A percentile compares a stretch with the other conserved stretches of the same genome.
phyloP scores from a whole-genome alignment of 306 rosid genomes.

The Vicia faba region DNA sequence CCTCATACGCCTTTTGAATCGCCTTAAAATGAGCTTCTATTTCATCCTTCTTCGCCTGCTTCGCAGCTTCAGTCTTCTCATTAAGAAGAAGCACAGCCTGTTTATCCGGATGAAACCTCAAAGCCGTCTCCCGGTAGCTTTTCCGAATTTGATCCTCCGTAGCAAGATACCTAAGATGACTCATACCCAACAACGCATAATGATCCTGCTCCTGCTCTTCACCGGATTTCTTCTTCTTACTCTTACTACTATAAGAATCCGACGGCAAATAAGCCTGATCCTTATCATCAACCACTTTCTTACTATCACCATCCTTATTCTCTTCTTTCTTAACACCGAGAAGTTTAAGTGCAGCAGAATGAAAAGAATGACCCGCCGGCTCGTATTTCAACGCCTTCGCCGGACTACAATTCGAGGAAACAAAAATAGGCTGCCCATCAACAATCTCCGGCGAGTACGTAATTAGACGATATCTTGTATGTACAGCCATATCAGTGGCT shows the following conservation, averaged over 20 bases:
- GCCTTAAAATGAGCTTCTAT: no score
- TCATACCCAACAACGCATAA: conserved; percentile 85
- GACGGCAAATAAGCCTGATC: conserved; percentile 60
- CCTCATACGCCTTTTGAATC: conserved; percentile 89
- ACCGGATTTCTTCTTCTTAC: conserved; percentile 78
- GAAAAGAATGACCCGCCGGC: conserved; percentile 91
- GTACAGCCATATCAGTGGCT: conserved; percentile 46
- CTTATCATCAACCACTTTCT: conserved; percentile 61
- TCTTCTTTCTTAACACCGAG: conserved; percentile 49
- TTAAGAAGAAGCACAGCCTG: conserved; percentile 88
- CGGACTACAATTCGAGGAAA: conserved; percentile 83
- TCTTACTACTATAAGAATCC: conserved; percentile 85
- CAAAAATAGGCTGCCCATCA: conserved; percentile 77
- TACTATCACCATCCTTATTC: conserved; percentile 44
- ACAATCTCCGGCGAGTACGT: conserved; percentile 71
- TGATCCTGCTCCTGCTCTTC: conserved; percentile 78
- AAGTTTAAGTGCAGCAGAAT: conserved; percentile 71
- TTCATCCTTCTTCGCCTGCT: conserved; percentile 40
- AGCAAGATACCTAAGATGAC: conserved; percentile 92
- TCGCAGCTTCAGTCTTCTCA: conserved; percentile 82
- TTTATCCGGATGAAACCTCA: conserved; percentile 93
- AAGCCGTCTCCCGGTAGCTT: conserved; percentile 89
- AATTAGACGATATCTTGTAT: no score
- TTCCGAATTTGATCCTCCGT: conserved; percentile 90
- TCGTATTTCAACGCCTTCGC: conserved; percentile 66